These are phyloP conservation scores for Babesia bovis DNA, from an alignment of 169 alveolate genomes.

Conservation along the genomic window DNA sequence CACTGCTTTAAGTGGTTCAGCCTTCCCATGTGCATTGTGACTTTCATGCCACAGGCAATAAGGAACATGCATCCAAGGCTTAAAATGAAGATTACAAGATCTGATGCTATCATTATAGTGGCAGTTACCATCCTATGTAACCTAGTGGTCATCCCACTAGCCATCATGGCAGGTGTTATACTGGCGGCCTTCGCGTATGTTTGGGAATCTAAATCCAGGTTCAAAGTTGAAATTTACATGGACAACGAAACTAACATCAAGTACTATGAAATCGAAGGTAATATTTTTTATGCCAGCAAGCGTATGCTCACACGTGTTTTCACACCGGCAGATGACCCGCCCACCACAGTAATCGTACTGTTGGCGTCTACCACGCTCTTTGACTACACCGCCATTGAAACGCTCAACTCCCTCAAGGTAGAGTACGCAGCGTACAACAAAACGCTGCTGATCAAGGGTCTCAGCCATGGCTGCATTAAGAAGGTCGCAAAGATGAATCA, in stretches of 20 bases:
- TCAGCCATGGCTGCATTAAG: conserved; percentile 83
- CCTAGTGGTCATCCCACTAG: conserved; percentile 73
- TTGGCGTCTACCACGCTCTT: conserved; percentile 76
- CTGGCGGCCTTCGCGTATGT: conserved; percentile 80
- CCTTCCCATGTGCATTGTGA: conserved; percentile 75
- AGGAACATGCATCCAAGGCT: conserved; percentile 75
- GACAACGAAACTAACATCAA: conserved; percentile 78
- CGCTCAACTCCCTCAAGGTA: conserved; percentile 76
- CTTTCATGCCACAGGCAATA: conserved; percentile 76
- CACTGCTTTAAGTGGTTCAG: conserved; percentile 86
- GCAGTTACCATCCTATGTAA: conserved; percentile 76
- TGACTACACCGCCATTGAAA: conserved; percentile 83
- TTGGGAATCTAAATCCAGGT: conserved; percentile 81
- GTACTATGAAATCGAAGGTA: conserved; percentile 84
- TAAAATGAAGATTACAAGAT: conserved; percentile 76
- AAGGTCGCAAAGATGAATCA: conserved; percentile 85
- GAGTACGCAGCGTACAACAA: conserved; percentile 63
- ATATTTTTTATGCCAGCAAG: conserved; percentile 77
- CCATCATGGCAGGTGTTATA: conserved; percentile 75
- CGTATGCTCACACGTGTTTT: conserved; percentile 78
- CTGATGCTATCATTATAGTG: conserved; percentile 81
- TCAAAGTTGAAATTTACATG: conserved; percentile 77
- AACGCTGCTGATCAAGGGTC: conserved; percentile 74
- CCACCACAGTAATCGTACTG: conserved; percentile 74
- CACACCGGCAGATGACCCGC: conserved; percentile 77